Percentiles rank a stretch among this genome's conserved stretches.
Conservation (phyloP, 345 rosid species). For the Chamaenerion angustifolium region DNA sequence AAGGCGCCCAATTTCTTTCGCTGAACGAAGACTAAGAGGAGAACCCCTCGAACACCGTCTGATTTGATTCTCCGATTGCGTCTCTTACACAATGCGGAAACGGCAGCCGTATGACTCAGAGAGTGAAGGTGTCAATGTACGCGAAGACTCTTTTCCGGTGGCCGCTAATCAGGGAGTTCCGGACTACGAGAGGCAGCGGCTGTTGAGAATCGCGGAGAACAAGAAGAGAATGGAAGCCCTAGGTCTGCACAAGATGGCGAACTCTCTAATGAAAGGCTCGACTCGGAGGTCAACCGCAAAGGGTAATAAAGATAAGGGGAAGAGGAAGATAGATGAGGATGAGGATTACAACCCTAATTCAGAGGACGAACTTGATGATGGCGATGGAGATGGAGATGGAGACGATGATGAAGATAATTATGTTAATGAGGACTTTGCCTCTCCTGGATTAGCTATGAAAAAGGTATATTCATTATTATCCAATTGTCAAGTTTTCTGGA, state of each 20-base stretch:
- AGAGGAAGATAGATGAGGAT: slow-evolving; percentile 39
- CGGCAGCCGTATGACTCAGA: too few relatives aligned
- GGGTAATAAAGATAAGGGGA: slow-evolving; percentile 16
- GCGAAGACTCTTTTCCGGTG: not conserved
- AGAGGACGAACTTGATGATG: slow-evolving; percentile 15
- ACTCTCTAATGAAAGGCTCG: slow-evolving; percentile 27
- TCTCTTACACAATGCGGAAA: too few relatives aligned
- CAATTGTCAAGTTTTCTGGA: too few relatives aligned
- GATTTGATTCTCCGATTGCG: too few relatives aligned
- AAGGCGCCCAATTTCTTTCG: too few relatives aligned
- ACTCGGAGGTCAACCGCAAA: slow-evolving; percentile 10
- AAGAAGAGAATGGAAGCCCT: slow-evolving; percentile 67
- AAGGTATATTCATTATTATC: too few relatives aligned
- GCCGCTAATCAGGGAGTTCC: slow-evolving; percentile 15
- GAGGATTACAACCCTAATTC: slow-evolving; percentile 49
- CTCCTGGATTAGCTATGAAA: too few relatives aligned
- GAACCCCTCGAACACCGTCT: too few relatives aligned
- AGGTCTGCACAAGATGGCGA: slow-evolving; percentile 47
- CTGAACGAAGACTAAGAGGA: too few relatives aligned
- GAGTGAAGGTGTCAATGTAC: not conserved
- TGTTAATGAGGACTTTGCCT: too few relatives aligned
- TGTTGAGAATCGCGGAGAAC: slow-evolving; percentile 69
- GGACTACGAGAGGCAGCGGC: slow-evolving; percentile 58
- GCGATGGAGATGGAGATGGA: slow-evolving; percentile 5
- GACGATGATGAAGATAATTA: not conserved